These are phyloP conservation scores for Rhododendron molle DNA, from an alignment of 148 eudicot species.

Conservation along the genomic window DNA sequence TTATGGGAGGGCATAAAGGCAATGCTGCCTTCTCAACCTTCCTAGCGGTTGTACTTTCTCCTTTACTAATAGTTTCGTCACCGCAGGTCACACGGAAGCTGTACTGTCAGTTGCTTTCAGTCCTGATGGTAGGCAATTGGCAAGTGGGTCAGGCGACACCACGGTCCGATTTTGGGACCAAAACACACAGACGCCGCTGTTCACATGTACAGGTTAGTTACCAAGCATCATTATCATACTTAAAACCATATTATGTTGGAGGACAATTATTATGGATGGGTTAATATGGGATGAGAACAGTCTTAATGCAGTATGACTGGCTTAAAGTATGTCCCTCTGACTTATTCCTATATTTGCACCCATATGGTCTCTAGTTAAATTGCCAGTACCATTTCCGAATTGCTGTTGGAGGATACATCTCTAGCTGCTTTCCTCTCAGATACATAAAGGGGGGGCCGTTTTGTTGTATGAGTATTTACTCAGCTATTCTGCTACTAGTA, in stretches of 20 bases:
- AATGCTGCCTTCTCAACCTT: background rate
- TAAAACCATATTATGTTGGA: background rate
- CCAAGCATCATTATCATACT: background rate
- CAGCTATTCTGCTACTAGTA: background rate
- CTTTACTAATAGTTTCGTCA: background rate
- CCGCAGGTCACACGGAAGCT: slow-evolving; percentile 87
- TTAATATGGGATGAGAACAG: background rate
- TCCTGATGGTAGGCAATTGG: slow-evolving; percentile 92
- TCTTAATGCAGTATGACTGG: background rate
- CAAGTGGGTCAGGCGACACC: slow-evolving; percentile 97
- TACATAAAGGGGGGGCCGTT: background rate
- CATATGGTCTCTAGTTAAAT: background rate
- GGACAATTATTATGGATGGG: background rate
- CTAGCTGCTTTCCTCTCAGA: background rate
- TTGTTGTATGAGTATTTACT: background rate
- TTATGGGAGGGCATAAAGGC: background rate
- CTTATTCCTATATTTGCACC: background rate
- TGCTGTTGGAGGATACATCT: background rate
- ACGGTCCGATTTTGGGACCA: slow-evolving; percentile 94
- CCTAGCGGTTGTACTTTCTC: background rate
- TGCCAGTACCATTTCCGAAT: background rate
- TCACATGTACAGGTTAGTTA: slow-evolving; percentile 74
- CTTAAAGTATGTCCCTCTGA: background rate
- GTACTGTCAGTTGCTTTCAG: slow-evolving; percentile 95
- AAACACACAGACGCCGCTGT: slow-evolving; percentile 82